A percentile compares a stretch with the other conserved stretches of the same genome.
phyloP scores from a whole-genome alignment of 371 early-diverging fungal genomes.

The Batrachochytrium dendrobatidis region DNA sequence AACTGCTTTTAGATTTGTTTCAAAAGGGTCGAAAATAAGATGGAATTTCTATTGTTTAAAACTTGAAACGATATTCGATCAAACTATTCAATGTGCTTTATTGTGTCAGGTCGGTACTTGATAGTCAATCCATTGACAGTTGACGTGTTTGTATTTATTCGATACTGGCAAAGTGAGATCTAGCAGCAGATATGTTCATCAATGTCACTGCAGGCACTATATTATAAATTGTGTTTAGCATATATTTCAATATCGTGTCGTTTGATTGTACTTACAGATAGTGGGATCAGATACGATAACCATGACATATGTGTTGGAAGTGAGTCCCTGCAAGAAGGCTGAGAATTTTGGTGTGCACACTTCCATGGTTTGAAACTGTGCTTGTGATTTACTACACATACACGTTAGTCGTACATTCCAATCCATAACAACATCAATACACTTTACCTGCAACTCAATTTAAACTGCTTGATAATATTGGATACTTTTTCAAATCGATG shows the following conservation, averaged over 20 bases:
- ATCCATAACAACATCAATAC: not conserved
- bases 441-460: slow-evolving; percentile 68
- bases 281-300: slow-evolving; percentile 84
- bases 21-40: too few relatives aligned
- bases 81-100: too few relatives aligned
- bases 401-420: slow-evolving; percentile 5
- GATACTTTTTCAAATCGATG: slow-evolving; percentile 89
- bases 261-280: slow-evolving; percentile 84
- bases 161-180: not conserved
- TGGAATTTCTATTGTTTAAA: too few relatives aligned
- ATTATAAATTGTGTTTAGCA: not conserved
- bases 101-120: too few relatives aligned
- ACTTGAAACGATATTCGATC: too few relatives aligned
- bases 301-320: slow-evolving; percentile 90
- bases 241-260: not conserved
- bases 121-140: too few relatives aligned
- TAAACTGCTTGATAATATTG: slow-evolving; percentile 91
- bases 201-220: slow-evolving; percentile 14
- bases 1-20: too few relatives aligned
- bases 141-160: too few relatives aligned
- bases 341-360: slow-evolving; percentile 73
- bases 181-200: slow-evolving; percentile 1
- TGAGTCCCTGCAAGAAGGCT: slow-evolving; percentile 85
- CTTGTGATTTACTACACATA: slow-evolving; percentile 72
- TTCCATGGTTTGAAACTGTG: slow-evolving; percentile 85